phyloP scores from a whole-genome alignment of 1,284 basidiomycete genomes.

The Cutaneotrichosporon dermatis region DNA sequence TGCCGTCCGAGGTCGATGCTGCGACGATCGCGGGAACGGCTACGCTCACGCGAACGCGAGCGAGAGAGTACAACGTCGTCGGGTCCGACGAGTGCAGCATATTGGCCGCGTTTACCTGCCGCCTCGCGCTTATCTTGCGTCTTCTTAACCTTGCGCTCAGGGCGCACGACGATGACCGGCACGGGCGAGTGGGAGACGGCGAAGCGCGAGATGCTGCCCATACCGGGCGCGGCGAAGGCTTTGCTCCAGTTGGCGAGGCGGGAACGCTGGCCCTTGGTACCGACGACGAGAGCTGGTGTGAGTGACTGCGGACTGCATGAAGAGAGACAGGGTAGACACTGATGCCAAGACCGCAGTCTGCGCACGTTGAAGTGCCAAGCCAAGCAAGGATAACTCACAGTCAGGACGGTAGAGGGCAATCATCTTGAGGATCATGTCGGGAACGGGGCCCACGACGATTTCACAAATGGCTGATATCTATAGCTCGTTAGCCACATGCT shows the following conservation, averaged over 20 bases:
- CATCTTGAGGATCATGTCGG: constrained; percentile 81
- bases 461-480: constrained; percentile 89
- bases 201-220: constrained; percentile 58
- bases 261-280: constrained; percentile 70
- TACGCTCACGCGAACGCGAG: constrained; percentile 7
- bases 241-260: constrained; percentile 59
- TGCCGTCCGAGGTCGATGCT: neutral
- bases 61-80: constrained; percentile 37
- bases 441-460: constrained; percentile 85
- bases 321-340: neutral
- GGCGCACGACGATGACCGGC: constrained; percentile 82
- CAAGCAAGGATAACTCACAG: constrained; percentile 46
- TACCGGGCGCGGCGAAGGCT: constrained; percentile 56
- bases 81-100: constrained; percentile 50
- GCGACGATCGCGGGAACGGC: constrained; percentile 7
- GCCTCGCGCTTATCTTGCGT: constrained; percentile 73
- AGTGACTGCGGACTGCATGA: neutral
- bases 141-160: constrained; percentile 80
- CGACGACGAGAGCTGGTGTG: constrained; percentile 68
- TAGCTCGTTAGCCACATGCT: too few relatives aligned
- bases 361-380: neutral
- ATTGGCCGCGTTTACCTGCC: constrained; percentile 75
- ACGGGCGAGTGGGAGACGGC: constrained; percentile 84
- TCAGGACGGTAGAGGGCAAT: constrained; percentile 95
- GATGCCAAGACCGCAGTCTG: too few relatives aligned